Conservation (phyloP, 1,139 yeast genomes). For the Geotrichum bryndzae region DNA sequence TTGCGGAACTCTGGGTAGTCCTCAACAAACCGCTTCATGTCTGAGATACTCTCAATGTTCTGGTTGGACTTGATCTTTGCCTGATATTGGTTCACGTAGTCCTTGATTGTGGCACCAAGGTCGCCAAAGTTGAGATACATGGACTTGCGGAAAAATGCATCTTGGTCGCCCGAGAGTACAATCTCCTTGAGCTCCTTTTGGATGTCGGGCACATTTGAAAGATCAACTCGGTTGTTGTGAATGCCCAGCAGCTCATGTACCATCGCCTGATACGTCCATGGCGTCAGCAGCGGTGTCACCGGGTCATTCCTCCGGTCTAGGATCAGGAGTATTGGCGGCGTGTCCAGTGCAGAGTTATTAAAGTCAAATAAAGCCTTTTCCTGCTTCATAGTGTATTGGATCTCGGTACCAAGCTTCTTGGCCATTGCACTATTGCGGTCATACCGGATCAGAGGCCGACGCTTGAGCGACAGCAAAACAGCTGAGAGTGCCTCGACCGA, state of each 20-base stretch:
- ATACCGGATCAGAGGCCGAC: constrained; percentile 71
- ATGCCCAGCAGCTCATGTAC: constrained; percentile 87
- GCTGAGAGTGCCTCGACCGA: constrained; percentile 53
- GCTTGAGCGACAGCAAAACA: constrained; percentile 62
- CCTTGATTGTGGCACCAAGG: constrained; percentile 80
- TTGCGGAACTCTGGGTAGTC: constrained; percentile 90
- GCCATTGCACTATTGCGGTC: constrained; percentile 62
- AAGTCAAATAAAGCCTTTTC: constrained; percentile 60
- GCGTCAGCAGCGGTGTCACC: constrained; percentile 80
- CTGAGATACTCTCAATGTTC: constrained; percentile 70
- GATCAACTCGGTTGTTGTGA: constrained; percentile 68
- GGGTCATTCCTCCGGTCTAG: constrained; percentile 88
- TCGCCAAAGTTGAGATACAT: constrained; percentile 93
- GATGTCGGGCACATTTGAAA: constrained; percentile 44
- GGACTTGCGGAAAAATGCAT: constrained; percentile 67
- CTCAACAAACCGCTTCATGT: constrained; percentile 83
- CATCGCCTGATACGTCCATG: constrained; percentile 99
- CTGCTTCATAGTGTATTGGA: constrained; percentile 38
- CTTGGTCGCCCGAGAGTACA: constrained; percentile 62
- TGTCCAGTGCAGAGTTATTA: constrained; percentile 45
- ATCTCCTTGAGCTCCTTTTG: constrained; percentile 50
- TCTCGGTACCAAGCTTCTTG: constrained; percentile 62
- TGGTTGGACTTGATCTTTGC: constrained; percentile 68
- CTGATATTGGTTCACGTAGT: constrained; percentile 78
- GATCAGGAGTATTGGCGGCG: constrained; percentile 69